Percentiles rank a stretch among this genome's conserved stretches.
Evolutionary conservation across 331 rosid species (phyloP).

Genomic region (Ulmus americana): DNA sequence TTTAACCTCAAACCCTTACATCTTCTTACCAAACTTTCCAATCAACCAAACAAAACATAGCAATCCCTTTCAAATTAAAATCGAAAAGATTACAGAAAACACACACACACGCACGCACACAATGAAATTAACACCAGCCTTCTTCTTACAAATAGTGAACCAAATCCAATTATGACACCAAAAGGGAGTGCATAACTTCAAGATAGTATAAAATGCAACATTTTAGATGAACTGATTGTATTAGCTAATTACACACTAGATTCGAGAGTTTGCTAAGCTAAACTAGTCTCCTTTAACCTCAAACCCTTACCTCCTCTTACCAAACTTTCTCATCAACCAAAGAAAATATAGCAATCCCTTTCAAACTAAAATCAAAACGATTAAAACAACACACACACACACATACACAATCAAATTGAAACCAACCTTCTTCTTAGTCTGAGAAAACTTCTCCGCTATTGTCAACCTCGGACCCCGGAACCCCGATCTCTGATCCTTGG

Average conservation of each 20-base stretch:
- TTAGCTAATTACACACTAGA: too few relatives aligned
- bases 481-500: slow-evolving; percentile 73
- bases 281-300: too few relatives aligned
- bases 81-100: too few relatives aligned
- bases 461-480: slow-evolving; percentile 64
- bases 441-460: slow-evolving; percentile 52
- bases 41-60: background rate
- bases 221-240: too few relatives aligned
- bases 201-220: too few relatives aligned
- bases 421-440: slow-evolving; percentile 57
- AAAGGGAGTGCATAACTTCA: too few relatives aligned
- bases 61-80: background rate
- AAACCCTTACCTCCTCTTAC: too few relatives aligned
- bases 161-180: background rate
- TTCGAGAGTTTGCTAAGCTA: too few relatives aligned
- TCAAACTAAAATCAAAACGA: background rate
- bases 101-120: background rate
- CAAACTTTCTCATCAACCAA: background rate
- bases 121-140: slow-evolving; percentile 35
- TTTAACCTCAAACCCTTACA: too few relatives aligned
- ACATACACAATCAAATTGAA: slow-evolving; percentile 1
- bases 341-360: background rate
- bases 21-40: background rate
- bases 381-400: background rate
- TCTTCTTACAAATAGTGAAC: slow-evolving; percentile 29